phyloP scores from a whole-genome alignment of 2,329 filamentous ascomycete genomes.

The Dryadomyces quercivorus region DNA sequence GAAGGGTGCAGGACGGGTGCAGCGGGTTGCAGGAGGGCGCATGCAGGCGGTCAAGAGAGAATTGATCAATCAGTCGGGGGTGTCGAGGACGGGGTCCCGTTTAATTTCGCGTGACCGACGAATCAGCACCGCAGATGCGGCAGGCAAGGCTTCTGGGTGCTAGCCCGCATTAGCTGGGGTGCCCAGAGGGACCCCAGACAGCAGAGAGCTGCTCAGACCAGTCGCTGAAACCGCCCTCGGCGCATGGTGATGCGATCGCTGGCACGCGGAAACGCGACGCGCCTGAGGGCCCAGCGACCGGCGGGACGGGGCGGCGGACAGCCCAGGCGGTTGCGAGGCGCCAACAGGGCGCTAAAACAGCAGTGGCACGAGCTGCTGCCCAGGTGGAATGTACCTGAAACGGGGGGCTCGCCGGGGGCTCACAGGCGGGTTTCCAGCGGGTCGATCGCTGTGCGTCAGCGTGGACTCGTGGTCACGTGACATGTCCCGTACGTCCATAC shows the following conservation, averaged over 20 bases:
- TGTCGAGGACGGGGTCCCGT: background rate
- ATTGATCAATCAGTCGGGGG: background rate
- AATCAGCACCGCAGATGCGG: background rate
- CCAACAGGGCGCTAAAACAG: too few species aligned
- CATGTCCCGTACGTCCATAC: too few species aligned
- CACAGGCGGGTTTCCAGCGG: too few species aligned
- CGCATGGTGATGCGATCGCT: background rate
- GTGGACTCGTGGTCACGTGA: too few species aligned
- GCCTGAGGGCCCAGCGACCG: background rate
- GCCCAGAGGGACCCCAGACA: too few species aligned
- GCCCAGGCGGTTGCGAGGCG: too few species aligned
- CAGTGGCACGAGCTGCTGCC: background rate
- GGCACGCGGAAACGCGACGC: background rate
- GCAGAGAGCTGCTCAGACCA: too few species aligned
- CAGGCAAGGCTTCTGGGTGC: constrained; percentile 2
- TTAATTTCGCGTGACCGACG: background rate
- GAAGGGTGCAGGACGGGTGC: background rate
- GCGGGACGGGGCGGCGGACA: too few species aligned
- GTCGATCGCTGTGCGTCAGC: too few species aligned
- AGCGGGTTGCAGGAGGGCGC: background rate
- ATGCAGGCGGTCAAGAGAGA: constrained; percentile 7
- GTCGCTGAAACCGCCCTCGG: background rate
- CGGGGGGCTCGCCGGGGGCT: too few species aligned
- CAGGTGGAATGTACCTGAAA: background rate
- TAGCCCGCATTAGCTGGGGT: too few species aligned